These are phyloP conservation scores for Diaporthe australafricana DNA, from an alignment of 2,329 filamentous ascomycete species.

Conservation along the genomic window DNA sequence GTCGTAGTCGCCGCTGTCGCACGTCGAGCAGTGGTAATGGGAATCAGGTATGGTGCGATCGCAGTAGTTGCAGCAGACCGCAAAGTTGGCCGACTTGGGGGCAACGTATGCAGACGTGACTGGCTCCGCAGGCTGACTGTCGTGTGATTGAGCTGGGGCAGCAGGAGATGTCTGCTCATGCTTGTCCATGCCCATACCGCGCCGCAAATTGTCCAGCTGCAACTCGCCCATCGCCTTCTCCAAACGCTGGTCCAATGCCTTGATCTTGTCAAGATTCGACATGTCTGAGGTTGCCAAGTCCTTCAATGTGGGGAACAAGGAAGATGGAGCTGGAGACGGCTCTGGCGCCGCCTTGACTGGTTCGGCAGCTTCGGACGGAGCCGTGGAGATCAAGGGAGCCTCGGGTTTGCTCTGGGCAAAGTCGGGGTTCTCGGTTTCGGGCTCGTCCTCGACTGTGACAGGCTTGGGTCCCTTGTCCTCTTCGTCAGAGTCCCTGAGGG, in stretches of 20 bases:
- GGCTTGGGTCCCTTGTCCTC: conserved; percentile 51
- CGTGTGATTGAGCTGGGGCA: neutral
- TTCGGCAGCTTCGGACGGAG: conserved; percentile 26
- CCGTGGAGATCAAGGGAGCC: conserved; percentile 36
- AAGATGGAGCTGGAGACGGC: neutral
- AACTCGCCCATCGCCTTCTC: conserved; percentile 31
- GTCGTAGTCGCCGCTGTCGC: conserved; percentile 94
- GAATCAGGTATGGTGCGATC: conserved; percentile 80
- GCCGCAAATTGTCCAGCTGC: too few relatives aligned
- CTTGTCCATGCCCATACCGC: conserved; percentile 32
- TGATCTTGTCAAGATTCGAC: conserved; percentile 24
- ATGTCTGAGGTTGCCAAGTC: neutral
- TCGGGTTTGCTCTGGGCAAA: conserved; percentile 40
- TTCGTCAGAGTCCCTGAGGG: conserved; percentile 53
- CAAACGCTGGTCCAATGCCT: conserved; percentile 10
- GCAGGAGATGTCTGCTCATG: conserved; percentile 19
- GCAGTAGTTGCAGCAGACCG: conserved; percentile 95
- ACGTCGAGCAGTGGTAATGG: conserved; percentile 95
- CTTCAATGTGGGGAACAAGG: neutral
- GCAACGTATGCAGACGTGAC: conserved; percentile 21
- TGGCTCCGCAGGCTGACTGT: neutral
- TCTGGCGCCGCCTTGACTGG: neutral
- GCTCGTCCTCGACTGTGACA: conserved; percentile 64
- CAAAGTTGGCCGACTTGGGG: conserved; percentile 64
- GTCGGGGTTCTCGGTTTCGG: conserved; percentile 39